These are phyloP conservation scores for Lagerstroemia speciosa DNA, from an alignment of 345 rosid genomes.

Conservation along the genomic window DNA sequence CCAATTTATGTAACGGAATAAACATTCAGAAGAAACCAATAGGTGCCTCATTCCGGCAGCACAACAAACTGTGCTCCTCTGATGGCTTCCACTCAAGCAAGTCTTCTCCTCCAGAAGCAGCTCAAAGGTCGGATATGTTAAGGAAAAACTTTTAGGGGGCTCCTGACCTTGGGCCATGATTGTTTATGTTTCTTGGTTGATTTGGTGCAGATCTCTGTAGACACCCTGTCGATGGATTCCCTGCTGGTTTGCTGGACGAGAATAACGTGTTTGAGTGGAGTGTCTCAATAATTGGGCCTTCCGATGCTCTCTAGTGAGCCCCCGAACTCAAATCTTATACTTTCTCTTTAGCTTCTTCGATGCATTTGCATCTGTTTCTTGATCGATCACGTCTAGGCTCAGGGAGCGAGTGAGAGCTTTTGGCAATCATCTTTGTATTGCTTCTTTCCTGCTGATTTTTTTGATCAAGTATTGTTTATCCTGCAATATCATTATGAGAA, in stretches of 20 bases:
- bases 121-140: conserved; percentile 55
- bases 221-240: conserved; percentile 92
- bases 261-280: conserved; percentile 89
- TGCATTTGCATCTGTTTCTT: neutral
- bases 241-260: conserved; percentile 96
- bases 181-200: conserved; percentile 11
- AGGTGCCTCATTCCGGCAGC: no score
- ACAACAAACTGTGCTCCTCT: no score
- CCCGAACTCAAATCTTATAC: neutral
- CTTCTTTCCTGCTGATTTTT: neutral
- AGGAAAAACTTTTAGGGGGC: neutral
- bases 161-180: neutral
- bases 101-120: conserved; percentile 93
- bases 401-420: no score
- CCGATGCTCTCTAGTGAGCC: conserved; percentile 76
- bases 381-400: neutral
- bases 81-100: conserved; percentile 59
- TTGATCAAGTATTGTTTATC: neutral
- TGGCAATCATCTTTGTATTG: neutral
- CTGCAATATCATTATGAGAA: conserved; percentile 9
- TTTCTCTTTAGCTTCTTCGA: neutral
- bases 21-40: no score
- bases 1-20: no score
- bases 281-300: conserved; percentile 90
- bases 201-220: conserved; percentile 84